Percentiles rank a stretch among this genome's conserved stretches.
phyloP scores from a whole-genome alignment of 2,329 filamentous ascomycete species.

The Cladosporium velox region DNA sequence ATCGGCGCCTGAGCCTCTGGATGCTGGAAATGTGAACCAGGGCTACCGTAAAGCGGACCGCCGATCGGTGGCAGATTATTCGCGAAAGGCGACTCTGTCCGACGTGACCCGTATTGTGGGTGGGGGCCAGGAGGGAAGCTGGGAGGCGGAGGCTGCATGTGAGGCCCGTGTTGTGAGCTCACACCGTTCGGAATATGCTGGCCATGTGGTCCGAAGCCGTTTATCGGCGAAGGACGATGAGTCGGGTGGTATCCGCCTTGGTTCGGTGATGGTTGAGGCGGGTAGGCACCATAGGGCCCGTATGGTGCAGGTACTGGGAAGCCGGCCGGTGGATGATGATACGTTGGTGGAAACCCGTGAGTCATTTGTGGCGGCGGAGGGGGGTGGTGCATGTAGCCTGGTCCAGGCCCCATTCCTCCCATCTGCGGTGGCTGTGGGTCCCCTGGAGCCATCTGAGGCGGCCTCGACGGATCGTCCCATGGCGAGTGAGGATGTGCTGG shows the following conservation, averaged over 20 bases:
- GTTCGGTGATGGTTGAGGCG: constrained; percentile 11
- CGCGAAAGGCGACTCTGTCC: constrained; percentile 29
- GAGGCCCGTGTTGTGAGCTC: constrained; percentile 36
- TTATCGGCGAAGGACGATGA: constrained; percentile 23
- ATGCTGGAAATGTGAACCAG: constrained; percentile 17
- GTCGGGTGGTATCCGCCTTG: constrained; percentile 9
- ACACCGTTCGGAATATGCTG: constrained; percentile 37
- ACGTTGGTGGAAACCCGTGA: constrained; percentile 31
- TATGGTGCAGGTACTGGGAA: constrained; percentile 21
- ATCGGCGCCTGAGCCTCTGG: constrained; percentile 11
- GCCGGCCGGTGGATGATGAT: constrained; percentile 31
- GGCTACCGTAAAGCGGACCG: constrained; percentile 35
- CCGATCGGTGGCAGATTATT: constrained; percentile 30
- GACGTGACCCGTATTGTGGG: constrained; percentile 31
- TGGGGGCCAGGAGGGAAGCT: constrained; percentile 36
- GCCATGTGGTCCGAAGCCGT: constrained; percentile 29
- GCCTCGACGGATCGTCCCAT: constrained; percentile 33
- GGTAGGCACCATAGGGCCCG: constrained; percentile 12
- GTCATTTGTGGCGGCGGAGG: constrained; percentile 19
- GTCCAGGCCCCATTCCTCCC: constrained; percentile 21
- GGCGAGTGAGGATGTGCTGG: constrained; percentile 19
- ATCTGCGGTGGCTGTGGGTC: constrained; percentile 24
- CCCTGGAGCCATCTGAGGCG: constrained; percentile 17
- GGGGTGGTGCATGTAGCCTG: constrained; percentile 24
- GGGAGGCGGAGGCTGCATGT: constrained; percentile 42